Base-by-base conservation (phyloP, 306 rosid species). In the Prunus mume region DNA sequence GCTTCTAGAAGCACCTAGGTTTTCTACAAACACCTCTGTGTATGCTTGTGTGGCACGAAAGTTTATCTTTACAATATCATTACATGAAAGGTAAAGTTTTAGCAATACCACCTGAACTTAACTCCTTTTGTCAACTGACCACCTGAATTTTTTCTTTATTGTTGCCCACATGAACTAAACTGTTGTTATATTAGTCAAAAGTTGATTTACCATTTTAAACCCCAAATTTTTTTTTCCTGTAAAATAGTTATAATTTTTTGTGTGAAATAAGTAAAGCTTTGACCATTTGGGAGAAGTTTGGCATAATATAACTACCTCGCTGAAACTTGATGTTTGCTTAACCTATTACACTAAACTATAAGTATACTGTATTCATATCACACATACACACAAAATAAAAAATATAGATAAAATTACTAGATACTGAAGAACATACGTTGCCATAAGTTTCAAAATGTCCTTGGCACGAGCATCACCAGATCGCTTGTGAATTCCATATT, bases 371-470 rank as follows among this genome's bases (percentile, higher is more conserved):
- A 24, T 24, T 43, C 43, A 73, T 58, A 12, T 73, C 38, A 71
- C 32, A 20, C 8, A 34, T 9, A 6, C 7, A 5, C 41, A 34
- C 9, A 38, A 63, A 63, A 24, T 52, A 5, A 32, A 20, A 63
- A 72, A 15, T 25, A 60, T 12, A 24, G 12, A 46, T 6, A 38
- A 6, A 38, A 38, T 6, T 6, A 45, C 27, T 9, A 72, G 18
- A 69, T 52, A 47, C 54, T 46, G 70, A 69, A 75, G 75, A 70
- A 76, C 81, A 70, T 83, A 95, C 98, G 83, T 88, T 32, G 85
- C 73, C 98, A 95, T 95, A 68, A 95, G 98, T 81, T 79, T 92
- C 76, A 95, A 78, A 85, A 95, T 92, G 82, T 95, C 98, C 83
- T 88, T 90, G 47, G 98, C 97, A 81, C 81, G 86, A 60, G 78